Conservation (phyloP, 2,329 filamentous ascomycete genomes). For the Beauveria sp. region DNA sequence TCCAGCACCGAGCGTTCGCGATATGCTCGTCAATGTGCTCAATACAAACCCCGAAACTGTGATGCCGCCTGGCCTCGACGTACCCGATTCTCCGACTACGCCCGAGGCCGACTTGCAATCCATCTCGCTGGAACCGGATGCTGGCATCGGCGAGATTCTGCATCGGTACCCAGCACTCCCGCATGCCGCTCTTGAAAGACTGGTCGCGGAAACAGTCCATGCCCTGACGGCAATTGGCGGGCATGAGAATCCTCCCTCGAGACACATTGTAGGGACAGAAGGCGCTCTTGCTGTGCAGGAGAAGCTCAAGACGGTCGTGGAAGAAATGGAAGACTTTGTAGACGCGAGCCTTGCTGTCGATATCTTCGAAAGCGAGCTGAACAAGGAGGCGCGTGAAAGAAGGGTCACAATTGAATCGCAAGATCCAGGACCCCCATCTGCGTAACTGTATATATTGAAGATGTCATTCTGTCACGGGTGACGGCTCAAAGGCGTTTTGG, state of each 20-base stretch:
- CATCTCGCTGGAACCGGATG: slow-evolving; percentile 26
- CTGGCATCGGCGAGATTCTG: slow-evolving; percentile 38
- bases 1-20: slow-evolving; percentile 71
- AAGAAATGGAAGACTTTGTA: slow-evolving; percentile 93
- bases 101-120: slow-evolving; percentile 21
- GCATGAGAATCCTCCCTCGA: slow-evolving; percentile 87
- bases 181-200: slow-evolving; percentile 56
- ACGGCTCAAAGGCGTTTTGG: not conserved
- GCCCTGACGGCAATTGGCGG: slow-evolving; percentile 87
- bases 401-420: slow-evolving; percentile 22
- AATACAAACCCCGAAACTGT: slow-evolving; percentile 65
- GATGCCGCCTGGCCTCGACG: slow-evolving; percentile 25
- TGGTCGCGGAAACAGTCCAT: slow-evolving; percentile 85
- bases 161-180: slow-evolving; percentile 70
- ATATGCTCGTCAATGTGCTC: slow-evolving; percentile 73
- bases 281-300: slow-evolving; percentile 84
- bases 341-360: slow-evolving; percentile 83
- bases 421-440: slow-evolving; percentile 17
- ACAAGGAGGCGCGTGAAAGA: slow-evolving; percentile 41
- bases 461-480: not conserved
- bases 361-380: slow-evolving; percentile 53
- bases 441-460: slow-evolving; percentile 16
- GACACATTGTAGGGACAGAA: slow-evolving; percentile 90
- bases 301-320: slow-evolving; percentile 91
- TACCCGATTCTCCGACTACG: slow-evolving; percentile 22